These are phyloP conservation scores for Carex kokanica DNA, from an alignment of 176 grass and related monocot genomes.

Conservation along the genomic window DNA sequence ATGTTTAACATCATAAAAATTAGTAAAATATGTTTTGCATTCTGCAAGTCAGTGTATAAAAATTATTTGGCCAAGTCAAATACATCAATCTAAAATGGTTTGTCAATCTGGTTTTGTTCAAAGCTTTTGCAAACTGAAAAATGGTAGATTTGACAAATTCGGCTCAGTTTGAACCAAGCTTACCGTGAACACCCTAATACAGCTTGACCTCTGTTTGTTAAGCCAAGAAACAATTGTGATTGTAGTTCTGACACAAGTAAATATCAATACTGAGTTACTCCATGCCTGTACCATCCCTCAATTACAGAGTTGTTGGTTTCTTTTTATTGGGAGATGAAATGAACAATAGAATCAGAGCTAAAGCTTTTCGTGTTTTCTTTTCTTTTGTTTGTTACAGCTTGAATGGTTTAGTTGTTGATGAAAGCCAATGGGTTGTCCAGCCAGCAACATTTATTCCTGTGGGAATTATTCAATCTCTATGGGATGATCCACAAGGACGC, in stretches of 20 bases:
- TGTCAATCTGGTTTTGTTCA: background rate
- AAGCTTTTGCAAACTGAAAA: too few relatives aligned
- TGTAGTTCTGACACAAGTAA: background rate
- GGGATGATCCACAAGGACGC: conserved; percentile 12
- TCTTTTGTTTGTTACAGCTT: conserved; percentile 19
- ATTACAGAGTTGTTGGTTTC: too few relatives aligned
- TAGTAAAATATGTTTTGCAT: background rate
- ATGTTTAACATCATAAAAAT: background rate
- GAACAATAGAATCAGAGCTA: background rate
- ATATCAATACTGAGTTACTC: background rate
- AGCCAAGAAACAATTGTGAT: background rate
- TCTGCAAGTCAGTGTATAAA: background rate
- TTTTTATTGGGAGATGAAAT: too few relatives aligned
- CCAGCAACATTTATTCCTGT: conserved; percentile 30
- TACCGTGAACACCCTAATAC: background rate
- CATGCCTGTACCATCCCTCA: background rate
- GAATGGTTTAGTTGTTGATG: conserved; percentile 31
- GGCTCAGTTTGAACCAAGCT: background rate
- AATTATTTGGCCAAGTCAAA: background rate
- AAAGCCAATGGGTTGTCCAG: conserved; percentile 28
- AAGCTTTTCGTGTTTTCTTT: background rate
- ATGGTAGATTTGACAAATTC: too few relatives aligned
- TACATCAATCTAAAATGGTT: background rate
- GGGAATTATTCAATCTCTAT: conserved; percentile 31
- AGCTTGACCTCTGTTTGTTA: background rate